Conservation (phyloP, 768 basidiomycete species). For the Gloeopeniophorella convolvens region DNA sequence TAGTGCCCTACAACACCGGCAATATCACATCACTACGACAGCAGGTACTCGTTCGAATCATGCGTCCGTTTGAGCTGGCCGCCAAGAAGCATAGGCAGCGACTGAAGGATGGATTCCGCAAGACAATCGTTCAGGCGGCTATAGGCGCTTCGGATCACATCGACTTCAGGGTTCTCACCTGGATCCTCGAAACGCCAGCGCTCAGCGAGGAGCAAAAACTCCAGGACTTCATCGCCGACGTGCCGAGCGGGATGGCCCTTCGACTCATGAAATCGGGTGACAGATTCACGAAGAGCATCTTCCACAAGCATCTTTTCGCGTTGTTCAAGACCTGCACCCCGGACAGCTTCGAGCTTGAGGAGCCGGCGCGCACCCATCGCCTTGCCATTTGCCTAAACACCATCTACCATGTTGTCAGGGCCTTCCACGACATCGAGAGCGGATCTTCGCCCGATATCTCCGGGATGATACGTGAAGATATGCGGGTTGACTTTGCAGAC, state of each 20-base stretch:
- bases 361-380: not conserved
- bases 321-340: not conserved
- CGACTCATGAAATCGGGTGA: not conserved
- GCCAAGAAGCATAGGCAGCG: not conserved
- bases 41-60: no score
- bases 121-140: not conserved
- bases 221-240: no score
- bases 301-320: not conserved
- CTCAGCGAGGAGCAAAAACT: no score
- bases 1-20: no score
- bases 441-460: not conserved
- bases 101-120: not conserved
- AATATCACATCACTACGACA: no score
- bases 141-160: no score
- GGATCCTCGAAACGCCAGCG: no score
- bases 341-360: not conserved
- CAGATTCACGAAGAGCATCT: not conserved
- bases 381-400: not conserved
- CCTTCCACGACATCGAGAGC: not conserved
- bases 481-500: not conserved
- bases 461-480: not conserved
- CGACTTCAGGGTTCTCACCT: no score
- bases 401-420: not conserved
- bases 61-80: not conserved
- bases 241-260: no score